Evolutionary conservation across 768 basidiomycete species (phyloP).

Genomic region (Neoboletus brunneissimus): DNA sequence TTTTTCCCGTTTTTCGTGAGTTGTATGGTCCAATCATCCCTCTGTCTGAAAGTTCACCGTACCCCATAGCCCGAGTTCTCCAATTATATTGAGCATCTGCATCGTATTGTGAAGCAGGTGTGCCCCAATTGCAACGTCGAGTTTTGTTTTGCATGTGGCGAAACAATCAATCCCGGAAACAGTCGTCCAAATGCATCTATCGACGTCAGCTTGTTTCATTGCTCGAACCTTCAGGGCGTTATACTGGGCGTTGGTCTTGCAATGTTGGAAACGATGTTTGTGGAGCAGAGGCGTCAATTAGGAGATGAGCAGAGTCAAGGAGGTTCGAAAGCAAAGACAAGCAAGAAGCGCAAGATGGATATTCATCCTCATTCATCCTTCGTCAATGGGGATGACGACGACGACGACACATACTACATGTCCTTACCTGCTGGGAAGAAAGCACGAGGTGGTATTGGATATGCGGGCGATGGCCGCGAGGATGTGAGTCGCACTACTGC

Average conservation of each 20-base stretch:
- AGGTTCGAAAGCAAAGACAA: slow-evolving; percentile 29
- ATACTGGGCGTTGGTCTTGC: slow-evolving; percentile 88
- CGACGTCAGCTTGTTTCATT: slow-evolving; percentile 76
- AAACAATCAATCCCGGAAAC: slow-evolving; percentile 49
- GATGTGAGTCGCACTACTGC: slow-evolving; percentile 62
- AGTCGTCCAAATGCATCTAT: slow-evolving; percentile 42
- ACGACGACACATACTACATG: slow-evolving; percentile 50
- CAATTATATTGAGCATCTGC: slow-evolving; percentile 64
- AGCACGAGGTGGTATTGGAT: slow-evolving; percentile 78
- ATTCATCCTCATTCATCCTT: slow-evolving; percentile 20
- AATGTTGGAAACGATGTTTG: slow-evolving; percentile 76
- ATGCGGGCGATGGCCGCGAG: slow-evolving; percentile 79
- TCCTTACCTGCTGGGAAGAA: slow-evolving; percentile 53
- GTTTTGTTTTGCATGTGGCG: slow-evolving; percentile 77
- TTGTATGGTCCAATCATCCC: slow-evolving; percentile 3
- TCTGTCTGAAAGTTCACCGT: slow-evolving; percentile 9
- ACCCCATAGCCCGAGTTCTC: slow-evolving; percentile 63
- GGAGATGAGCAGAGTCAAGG: slow-evolving; percentile 28
- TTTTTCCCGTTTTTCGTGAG: slow-evolving; percentile 84
- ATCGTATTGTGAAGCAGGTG: slow-evolving; percentile 50
- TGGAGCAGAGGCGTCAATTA: slow-evolving; percentile 46
- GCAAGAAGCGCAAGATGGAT: slow-evolving; percentile 42
- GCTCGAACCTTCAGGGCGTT: slow-evolving; percentile 84
- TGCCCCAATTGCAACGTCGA: slow-evolving; percentile 62
- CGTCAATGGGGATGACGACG: slow-evolving; percentile 46